Percentiles rank a stretch among this genome's conserved stretches.
Evolutionary conservation across 2,329 filamentous ascomycete genomes (phyloP).

Genomic region (Fusarium aywerte): DNA sequence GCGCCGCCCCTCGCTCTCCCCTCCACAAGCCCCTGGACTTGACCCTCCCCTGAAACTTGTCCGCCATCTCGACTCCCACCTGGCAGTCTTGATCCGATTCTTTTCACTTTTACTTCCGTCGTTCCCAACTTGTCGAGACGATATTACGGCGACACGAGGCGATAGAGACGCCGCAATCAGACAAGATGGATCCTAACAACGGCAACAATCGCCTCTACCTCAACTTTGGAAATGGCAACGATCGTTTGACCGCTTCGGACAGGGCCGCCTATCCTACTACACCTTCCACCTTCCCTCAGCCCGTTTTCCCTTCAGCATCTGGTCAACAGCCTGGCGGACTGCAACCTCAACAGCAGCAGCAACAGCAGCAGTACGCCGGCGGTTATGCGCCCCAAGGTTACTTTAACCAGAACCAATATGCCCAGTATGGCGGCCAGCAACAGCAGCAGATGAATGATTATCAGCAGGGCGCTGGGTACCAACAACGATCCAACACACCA

Average conservation of each 20-base stretch:
- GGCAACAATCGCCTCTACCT: conserved; percentile 73
- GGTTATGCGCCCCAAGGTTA: conserved; percentile 63
- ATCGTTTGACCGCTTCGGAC: conserved; percentile 70
- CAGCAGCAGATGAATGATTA: conserved; percentile 59
- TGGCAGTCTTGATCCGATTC: conserved; percentile 30
- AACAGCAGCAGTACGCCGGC: conserved; percentile 56
- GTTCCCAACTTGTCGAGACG: conserved; percentile 35
- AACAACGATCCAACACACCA: conserved; percentile 66
- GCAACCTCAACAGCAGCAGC: conserved; percentile 48
- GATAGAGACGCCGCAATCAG: conserved; percentile 18
- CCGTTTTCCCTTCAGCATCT: conserved; percentile 66
- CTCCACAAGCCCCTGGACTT: conserved; percentile 43
- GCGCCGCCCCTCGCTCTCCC: conserved; percentile 37
- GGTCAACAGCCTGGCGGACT: conserved; percentile 39
- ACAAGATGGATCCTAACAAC: conserved; percentile 66
- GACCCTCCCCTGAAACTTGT: conserved; percentile 45
- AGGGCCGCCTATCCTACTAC: conserved; percentile 84
- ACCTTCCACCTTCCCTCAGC: conserved; percentile 95
- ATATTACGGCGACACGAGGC: conserved; percentile 32
- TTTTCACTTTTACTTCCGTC: conserved; percentile 15
- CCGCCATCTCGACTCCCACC: conserved; percentile 41
- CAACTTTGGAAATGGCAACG: conserved; percentile 74
- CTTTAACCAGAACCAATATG: conserved; percentile 71
- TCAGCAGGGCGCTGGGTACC: conserved; percentile 60
- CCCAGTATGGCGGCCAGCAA: conserved; percentile 51